These are phyloP conservation scores for Phytophthora constricta DNA, from an alignment of 352 stramenopile genomes.

Conservation along the genomic window DNA sequence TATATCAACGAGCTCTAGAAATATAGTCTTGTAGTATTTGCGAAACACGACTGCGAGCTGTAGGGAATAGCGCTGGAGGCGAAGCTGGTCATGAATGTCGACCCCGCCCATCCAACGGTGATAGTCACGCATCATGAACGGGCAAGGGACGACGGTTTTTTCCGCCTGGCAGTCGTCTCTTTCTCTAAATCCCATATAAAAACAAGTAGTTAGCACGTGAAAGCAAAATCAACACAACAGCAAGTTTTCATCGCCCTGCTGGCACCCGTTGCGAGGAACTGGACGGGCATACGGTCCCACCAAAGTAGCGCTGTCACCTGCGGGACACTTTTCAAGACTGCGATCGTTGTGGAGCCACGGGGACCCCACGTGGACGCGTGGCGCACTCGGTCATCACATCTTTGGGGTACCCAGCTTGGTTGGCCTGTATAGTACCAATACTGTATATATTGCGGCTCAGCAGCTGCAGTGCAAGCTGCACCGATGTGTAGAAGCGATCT, in stretches of 20 bases:
- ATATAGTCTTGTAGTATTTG: constrained; percentile 33
- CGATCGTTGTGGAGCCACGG: background rate
- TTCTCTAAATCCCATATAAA: constrained; percentile 5
- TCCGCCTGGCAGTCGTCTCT: background rate
- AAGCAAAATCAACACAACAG: background rate
- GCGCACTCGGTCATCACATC: background rate
- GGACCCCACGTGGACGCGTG: background rate
- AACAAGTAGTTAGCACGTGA: background rate
- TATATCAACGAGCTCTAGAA: constrained; percentile 33
- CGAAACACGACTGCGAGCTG: too few relatives aligned
- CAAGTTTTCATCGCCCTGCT: constrained; percentile 7
- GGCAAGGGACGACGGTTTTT: constrained; percentile 13
- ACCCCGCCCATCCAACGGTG: too few relatives aligned
- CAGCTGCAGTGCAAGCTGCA: constrained; percentile 19
- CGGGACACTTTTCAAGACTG: background rate
- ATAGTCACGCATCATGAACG: constrained; percentile 13
- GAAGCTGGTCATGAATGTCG: too few relatives aligned
- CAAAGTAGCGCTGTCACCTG: too few relatives aligned
- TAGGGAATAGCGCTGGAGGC: too few relatives aligned
- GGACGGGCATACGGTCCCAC: too few relatives aligned
- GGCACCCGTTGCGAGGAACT: background rate
- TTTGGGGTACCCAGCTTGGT: background rate
- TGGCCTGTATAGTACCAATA: constrained; percentile 7
- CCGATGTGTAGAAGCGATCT: constrained; percentile 25
- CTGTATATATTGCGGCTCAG: constrained; percentile 22